These are phyloP conservation scores for Dactylellina drechsleri DNA, from an alignment of 2,329 filamentous ascomycete genomes.

Conservation along the genomic window DNA sequence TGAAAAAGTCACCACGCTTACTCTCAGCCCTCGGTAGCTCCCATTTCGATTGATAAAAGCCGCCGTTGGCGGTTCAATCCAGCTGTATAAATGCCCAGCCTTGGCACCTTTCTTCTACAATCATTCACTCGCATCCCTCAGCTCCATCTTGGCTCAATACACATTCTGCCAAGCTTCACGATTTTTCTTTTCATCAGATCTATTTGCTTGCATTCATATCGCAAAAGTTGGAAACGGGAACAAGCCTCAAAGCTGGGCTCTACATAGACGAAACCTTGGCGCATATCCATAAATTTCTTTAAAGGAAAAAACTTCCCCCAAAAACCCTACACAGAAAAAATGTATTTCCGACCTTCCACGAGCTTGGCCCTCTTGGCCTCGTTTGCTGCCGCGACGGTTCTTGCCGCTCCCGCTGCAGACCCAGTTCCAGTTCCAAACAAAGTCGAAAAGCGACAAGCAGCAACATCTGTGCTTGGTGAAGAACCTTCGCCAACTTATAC, in stretches of 20 bases:
- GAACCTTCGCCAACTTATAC: constrained; percentile 37
- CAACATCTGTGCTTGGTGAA: constrained; percentile 18
- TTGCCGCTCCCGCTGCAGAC: constrained; percentile 36
- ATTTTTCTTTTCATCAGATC: constrained; percentile 49
- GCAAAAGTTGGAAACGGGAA: constrained; percentile 18
- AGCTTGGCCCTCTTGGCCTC: constrained; percentile 39
- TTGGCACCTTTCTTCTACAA: constrained; percentile 23
- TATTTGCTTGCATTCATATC: constrained; percentile 16
- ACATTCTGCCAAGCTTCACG: constrained; percentile 35
- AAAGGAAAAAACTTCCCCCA: not conserved
- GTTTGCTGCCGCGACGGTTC: constrained; percentile 33
- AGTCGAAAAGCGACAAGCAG: constrained; percentile 38
- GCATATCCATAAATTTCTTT: no score
- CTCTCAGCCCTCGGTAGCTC: constrained; percentile 53
- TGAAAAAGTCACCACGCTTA: constrained; percentile 17
- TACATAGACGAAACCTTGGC: no score
- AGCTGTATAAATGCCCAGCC: constrained; percentile 54
- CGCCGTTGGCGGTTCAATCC: constrained; percentile 30
- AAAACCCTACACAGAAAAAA: constrained; percentile 1
- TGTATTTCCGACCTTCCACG: constrained; percentile 40
- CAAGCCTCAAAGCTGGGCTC: constrained; percentile 15
- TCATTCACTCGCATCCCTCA: constrained; percentile 37
- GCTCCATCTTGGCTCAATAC: constrained; percentile 37
- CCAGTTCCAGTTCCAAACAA: constrained; percentile 45
- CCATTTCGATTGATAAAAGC: constrained; percentile 13